Conservation (phyloP, 306 rosid genomes). For the Argentina anserina region DNA sequence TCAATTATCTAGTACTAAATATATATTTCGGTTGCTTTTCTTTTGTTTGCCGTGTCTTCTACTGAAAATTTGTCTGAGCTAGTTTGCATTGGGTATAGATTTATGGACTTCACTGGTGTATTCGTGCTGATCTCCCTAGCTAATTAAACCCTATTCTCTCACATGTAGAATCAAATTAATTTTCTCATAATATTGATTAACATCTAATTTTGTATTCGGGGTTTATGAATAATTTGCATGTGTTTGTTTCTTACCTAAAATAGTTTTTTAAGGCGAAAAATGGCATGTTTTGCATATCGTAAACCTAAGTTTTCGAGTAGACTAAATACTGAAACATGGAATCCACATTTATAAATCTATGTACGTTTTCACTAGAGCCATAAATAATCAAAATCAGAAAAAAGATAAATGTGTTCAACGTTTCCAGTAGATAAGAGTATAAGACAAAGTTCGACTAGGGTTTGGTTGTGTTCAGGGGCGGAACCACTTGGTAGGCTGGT, state of each 20-base stretch:
- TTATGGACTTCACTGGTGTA: neutral
- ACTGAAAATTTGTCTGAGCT: neutral
- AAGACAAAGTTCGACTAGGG: neutral
- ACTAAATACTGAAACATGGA: neutral
- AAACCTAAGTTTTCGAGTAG: neutral
- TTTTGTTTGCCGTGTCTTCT: slow-evolving; percentile 15
- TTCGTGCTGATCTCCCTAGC: neutral
- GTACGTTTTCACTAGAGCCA: neutral
- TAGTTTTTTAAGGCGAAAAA: no score
- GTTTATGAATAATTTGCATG: neutral
- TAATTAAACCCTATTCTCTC: slow-evolving; percentile 10
- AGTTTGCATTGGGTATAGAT: neutral
- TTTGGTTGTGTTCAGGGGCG: no score
- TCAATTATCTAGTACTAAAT: neutral
- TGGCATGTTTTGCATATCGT: neutral
- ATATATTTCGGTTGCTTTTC: neutral
- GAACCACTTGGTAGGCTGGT: no score
- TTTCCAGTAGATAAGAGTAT: neutral
- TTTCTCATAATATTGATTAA: slow-evolving; percentile 1
- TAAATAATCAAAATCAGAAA: neutral
- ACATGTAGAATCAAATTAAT: slow-evolving; percentile 32
- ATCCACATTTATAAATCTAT: neutral
- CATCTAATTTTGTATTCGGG: neutral
- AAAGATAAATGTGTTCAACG: neutral
- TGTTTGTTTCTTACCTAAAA: neutral